Percentiles rank a stretch among this genome's conserved stretches.
Conservation (phyloP, 2,329 filamentous ascomycete genomes). For the Aspergillus sp. region DNA sequence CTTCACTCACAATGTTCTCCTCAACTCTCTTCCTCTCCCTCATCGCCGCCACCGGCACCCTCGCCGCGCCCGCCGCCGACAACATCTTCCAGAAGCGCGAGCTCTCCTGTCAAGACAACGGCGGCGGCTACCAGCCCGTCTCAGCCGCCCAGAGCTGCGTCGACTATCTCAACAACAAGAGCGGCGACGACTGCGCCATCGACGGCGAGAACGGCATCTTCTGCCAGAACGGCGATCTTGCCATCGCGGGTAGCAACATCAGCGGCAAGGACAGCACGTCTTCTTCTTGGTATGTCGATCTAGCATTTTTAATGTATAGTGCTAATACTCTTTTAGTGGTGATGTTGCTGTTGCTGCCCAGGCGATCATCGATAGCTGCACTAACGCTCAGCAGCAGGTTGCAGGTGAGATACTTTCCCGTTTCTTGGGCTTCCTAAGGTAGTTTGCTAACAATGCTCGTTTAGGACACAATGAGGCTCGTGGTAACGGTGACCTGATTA, state of each 20-base stretch:
- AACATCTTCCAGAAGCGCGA: not conserved
- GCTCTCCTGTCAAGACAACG: constrained; percentile 5
- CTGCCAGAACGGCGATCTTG: not conserved
- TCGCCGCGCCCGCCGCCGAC: not conserved
- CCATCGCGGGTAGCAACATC: not conserved
- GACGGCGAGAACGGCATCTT: not conserved
- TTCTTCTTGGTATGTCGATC: not conserved
- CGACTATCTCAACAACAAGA: constrained; percentile 1
- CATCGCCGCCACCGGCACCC: not conserved
- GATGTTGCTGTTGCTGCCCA: constrained; percentile 2
- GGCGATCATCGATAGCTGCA: constrained; percentile 3
- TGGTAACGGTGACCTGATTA: not conserved
- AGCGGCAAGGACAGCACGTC: not conserved
- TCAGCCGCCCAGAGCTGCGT: constrained; percentile 3
- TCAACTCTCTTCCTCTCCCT: not conserved
- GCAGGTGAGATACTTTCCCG: not conserved
- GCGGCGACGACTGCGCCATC: not conserved
- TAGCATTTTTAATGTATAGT: not conserved
- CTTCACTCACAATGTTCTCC: not conserved
- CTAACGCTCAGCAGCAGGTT: not conserved
- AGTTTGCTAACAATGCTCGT: not conserved
- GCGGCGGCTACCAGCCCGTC: constrained; percentile 6
- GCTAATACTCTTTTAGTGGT: not conserved
- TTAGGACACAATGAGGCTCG: not conserved
- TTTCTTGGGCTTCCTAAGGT: not conserved